A percentile compares a stretch with the other conserved stretches of the same genome.
Conservation (phyloP, 352 stramenopile genomes). For the Elongisporangium anandrum region DNA sequence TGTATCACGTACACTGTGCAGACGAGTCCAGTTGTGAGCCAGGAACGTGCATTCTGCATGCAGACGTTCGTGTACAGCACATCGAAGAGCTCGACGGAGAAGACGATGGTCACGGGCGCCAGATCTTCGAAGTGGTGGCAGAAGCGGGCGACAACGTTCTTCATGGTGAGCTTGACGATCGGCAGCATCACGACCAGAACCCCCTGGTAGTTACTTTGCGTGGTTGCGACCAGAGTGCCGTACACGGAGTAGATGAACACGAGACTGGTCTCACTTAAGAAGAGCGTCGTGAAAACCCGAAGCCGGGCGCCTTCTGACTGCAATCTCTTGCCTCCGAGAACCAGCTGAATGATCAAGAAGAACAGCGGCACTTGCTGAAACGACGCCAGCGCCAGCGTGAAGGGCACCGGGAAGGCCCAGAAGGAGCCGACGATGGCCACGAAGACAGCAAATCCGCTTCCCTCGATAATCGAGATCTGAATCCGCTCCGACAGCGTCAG, state of each 20-base stretch:
- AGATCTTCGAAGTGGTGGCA: constrained; percentile 9
- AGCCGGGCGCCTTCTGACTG: background rate
- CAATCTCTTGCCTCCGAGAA: background rate
- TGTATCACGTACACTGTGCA: constrained; percentile 15
- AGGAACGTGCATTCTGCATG: constrained; percentile 14
- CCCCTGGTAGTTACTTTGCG: background rate
- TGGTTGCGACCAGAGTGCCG: background rate
- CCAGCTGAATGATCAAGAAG: background rate
- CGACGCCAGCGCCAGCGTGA: background rate
- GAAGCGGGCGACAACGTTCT: constrained; percentile 16
- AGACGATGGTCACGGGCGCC: constrained; percentile 12
- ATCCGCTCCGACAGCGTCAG: background rate
- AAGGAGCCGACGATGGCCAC: background rate
- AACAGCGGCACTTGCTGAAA: background rate
- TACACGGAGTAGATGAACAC: background rate
- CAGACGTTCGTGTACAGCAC: constrained; percentile 19
- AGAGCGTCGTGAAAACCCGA: background rate
- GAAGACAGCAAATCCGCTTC: background rate
- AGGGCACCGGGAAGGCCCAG: background rate
- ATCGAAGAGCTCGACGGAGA: constrained; percentile 25
- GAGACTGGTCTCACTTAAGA: background rate
- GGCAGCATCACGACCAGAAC: constrained; percentile 7
- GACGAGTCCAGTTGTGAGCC: constrained; percentile 12
- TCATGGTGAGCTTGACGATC: constrained; percentile 26
- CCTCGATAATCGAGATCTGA: background rate